Evolutionary conservation across 2,329 filamentous ascomycete genomes (phyloP), one percentile per base, ranked within the genome.

Genomic region (Ophiostoma piceae): DNA sequence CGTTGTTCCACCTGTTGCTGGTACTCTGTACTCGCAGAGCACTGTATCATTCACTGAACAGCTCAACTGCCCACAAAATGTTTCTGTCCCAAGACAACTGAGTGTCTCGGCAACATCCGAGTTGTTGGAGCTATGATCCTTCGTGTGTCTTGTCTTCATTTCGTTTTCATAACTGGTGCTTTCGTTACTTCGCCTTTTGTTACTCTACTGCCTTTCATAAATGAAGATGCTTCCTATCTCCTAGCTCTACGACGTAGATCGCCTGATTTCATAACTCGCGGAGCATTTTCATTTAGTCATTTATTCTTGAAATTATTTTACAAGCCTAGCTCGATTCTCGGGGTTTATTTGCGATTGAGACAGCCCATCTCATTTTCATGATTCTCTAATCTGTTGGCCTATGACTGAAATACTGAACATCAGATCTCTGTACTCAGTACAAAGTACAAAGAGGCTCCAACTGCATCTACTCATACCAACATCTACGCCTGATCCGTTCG

Each of bases 71-170:
- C 47, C 47, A 54, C 19, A 54, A 57, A 26, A 57, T 57, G 51
- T 57, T 57, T 57, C 51, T 57, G n/a, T 57, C 9, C n/a, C 51
- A 57, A 54, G 47, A 57, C 29, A 57, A 57, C 22, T 22, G n/a
- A 26, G 26, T 22, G 51, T 22, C 51, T 57, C 51, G 51, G 51
- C n/a, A 57, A 57, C n/a, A 26, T 57, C 51, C 51, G 51, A 57
- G 51, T 57, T 57, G 51, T 26, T 57, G 51, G 43, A 47, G n/a
- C n/a, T 57, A 26, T 12, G 3, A 22, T 29, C 22, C 22, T 26
- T 57, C 51, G 51, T 26, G 9, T 14, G 8, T 22, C 51, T 57
- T 11, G n/a, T 22, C 51, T 14, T 26, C 12, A 57, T 26, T 7
- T 57, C n/a, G 2, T 26, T 26, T 26, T n/a, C 35, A 35, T 8